Evolutionary conservation across 768 basidiomycete species (phyloP), one percentile per base, ranked within the genome.

Genomic region (Tephrocybe sp.): DNA sequence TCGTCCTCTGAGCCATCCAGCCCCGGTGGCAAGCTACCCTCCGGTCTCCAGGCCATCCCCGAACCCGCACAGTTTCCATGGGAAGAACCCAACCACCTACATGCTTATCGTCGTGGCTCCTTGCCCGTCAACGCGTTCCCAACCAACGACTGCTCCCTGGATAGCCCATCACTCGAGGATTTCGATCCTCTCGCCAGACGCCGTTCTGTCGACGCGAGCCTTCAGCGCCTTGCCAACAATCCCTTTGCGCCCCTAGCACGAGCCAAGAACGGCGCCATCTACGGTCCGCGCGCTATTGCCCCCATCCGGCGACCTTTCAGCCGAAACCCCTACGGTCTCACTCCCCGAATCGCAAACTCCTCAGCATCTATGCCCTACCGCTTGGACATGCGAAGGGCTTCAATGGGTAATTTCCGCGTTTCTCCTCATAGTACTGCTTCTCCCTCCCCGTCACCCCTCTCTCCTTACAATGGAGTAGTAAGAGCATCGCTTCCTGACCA

Each of bases 401-500:
- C 75, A 54, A 61, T 76, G 73, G 63, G 72, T 51, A 54, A 66
- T 45, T 67, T 65, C 57, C 71, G 68, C 40, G 55, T 67, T 48
- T 63, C 70, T 21, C 65, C 64, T 33, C 57, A 64, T 55, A 65
- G 58, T 30, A 69, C 64, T 51, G 51, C 64, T 51, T 72, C 66
- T 7, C 67, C 72, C 1, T 77, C 75, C 1, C 72, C 76, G 1
- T 76, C 76, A 18, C 65, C 74, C 12, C 69, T 70, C 39, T 67
- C 75, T 4, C 68, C 75, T 13, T 71, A 65, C 53, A 69, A 75
- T 52, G 64, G 68, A 1, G 62, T n/a, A n/a, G n/a, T 69, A 19
- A 73, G 78, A 33, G 69, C 69, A 12, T 76, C 76, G 23, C 62
- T 77, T 18, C 77, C 79, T 38, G 80, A 82, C 52, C 76, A 76